Percentiles rank a stretch among this genome's conserved stretches.
These are phyloP conservation scores for Amphibolis antarctica DNA, from an alignment of 106 monocot genomes.

Conservation along the genomic window DNA sequence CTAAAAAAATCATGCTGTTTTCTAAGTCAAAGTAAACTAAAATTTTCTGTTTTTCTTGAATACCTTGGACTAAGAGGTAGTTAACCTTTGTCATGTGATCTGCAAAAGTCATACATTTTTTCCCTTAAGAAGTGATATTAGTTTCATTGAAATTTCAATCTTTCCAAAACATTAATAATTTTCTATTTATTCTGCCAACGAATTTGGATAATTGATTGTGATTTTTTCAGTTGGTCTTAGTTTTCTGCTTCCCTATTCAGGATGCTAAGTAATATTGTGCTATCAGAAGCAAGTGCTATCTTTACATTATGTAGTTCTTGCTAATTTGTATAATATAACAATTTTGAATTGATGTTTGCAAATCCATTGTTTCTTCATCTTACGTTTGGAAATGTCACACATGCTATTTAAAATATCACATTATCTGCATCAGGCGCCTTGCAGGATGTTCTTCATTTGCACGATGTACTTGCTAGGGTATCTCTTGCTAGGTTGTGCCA, in stretches of 20 bases:
- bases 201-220: background rate
- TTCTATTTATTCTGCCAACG: background rate
- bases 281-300: conserved; percentile 72
- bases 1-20: no score
- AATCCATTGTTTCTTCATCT: background rate
- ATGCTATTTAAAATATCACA: conserved; percentile 9
- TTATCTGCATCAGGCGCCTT: conserved; percentile 73
- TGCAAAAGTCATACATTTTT: background rate
- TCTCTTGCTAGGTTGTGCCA: conserved; percentile 92
- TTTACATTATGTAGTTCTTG: conserved; percentile 97
- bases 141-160: background rate
- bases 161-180: background rate
- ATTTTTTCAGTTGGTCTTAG: background rate
- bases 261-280: conserved; percentile 9
- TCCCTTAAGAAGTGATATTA: background rate
- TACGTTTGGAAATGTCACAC: background rate
- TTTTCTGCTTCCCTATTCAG: background rate
- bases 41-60: background rate
- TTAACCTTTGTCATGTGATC: background rate
- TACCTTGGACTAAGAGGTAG: background rate
- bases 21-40: no score
- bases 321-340: conserved; percentile 45
- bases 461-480: conserved; percentile 97
- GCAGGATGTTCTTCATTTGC: conserved; percentile 95
- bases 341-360: background rate